phyloP scores from a whole-genome alignment of 1,139 yeast species.

The Candida smagusa region DNA sequence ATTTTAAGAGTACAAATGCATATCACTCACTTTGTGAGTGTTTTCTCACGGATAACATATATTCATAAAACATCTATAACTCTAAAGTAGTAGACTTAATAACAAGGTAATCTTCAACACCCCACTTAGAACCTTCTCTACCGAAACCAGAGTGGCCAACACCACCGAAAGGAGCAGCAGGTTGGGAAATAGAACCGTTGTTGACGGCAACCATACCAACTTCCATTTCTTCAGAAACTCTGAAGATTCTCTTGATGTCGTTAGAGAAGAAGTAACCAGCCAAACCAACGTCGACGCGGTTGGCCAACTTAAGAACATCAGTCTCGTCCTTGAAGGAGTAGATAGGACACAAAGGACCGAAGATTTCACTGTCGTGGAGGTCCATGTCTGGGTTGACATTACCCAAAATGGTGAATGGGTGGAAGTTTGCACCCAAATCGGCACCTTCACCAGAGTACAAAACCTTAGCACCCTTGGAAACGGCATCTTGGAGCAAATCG shows the following conservation, averaged over 20 bases:
- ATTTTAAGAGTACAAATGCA: too few species aligned
- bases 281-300: constrained; percentile 42
- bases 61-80: constrained; percentile 6
- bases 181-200: constrained; percentile 45
- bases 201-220: constrained; percentile 48
- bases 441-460: constrained; percentile 40
- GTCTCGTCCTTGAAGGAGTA: constrained; percentile 38
- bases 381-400: constrained; percentile 40
- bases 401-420: constrained; percentile 38
- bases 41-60: too few species aligned
- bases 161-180: constrained; percentile 50
- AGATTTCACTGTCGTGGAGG: constrained; percentile 43
- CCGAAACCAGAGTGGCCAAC: constrained; percentile 49
- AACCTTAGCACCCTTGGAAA: constrained; percentile 39
- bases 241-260: constrained; percentile 54
- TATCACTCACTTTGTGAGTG: too few species aligned
- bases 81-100: constrained; percentile 41
- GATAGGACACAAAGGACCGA: constrained; percentile 47
- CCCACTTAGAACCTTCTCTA: constrained; percentile 47
- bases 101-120: constrained; percentile 43
- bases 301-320: constrained; percentile 36
- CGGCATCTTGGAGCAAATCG: constrained; percentile 40
- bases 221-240: constrained; percentile 42
- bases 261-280: constrained; percentile 44
- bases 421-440: constrained; percentile 39